Base-by-base conservation (phyloP, 164 flowering plant genomes). In the Tetrastigma voinierianum region DNA sequence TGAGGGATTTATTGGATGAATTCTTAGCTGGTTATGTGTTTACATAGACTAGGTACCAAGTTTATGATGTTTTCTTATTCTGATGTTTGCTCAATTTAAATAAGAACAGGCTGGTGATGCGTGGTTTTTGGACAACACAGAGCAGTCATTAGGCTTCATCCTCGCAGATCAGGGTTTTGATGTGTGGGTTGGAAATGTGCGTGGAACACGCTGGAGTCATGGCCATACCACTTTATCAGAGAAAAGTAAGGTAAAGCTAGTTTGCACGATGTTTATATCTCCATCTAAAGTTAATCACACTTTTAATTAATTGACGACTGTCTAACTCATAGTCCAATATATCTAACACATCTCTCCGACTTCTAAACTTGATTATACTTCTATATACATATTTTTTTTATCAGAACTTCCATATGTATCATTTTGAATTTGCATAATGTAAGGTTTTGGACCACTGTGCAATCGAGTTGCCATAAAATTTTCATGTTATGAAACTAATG, bases 121-220 rank as follows among this genome's bases (percentile, higher is more conserved):
- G 1, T 96, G 99, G 99, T 96, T 96, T 74, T 70, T 85, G 75
- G 77, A 90, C 76, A 78, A 96, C 44, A 49, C 71, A 23, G 84
- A 88, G 59, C 84, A 96, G 64, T 96, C 99, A 16, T 60, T 93
- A 64, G 99, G 99, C 46, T 93, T 86, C 83, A 81, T 93, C 67
- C 95, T 96, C 67, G 97, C 97, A 46, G 88, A 93, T 76, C 70
- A 77, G 23, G 98, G 96, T 64, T 96, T 87, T 74, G 97, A 96
- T 85, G 97, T 96, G 8, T 96, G 99, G 99, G 89, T 90, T 72
- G 97, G 86, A 52, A 96, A 91, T 83, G 98, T 90, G 46, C 91
- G 98, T 60, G 99, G 98, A 23, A 96, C 98, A 55, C 86, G 74
- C 51, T 96, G 95, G 95, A 89, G 97, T 74, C 89, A 85, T 71